Conservation (phyloP, 2,329 filamentous ascomycete species). For the Aspergillus tanneri region DNA sequence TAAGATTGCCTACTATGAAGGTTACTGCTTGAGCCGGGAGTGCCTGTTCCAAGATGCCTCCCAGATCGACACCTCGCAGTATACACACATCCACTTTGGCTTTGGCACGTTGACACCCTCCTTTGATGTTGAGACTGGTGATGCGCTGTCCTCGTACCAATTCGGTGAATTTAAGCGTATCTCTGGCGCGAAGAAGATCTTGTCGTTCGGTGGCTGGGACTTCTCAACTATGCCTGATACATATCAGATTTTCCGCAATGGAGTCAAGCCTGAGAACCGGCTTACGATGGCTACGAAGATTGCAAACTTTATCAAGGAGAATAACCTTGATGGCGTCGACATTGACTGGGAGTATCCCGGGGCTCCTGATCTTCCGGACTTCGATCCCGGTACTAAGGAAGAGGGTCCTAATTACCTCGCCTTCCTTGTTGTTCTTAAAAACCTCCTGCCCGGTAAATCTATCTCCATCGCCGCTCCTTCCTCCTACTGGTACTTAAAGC, state of each 20-base stretch:
- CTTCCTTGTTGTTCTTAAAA: conserved; percentile 30
- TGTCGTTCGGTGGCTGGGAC: conserved; percentile 49
- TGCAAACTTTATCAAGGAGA: conserved; percentile 19
- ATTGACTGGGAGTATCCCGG: conserved; percentile 19
- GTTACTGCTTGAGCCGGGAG: conserved; percentile 25
- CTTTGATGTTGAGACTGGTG: conserved; percentile 28
- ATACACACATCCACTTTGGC: conserved; percentile 39
- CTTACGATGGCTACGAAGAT: conserved; percentile 38
- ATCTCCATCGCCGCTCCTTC: conserved; percentile 29
- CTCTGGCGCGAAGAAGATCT: conserved; percentile 34
- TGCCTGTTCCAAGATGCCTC: conserved; percentile 31
- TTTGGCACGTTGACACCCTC: conserved; percentile 37
- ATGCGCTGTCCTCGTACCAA: conserved; percentile 21
- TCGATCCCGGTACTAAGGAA: conserved; percentile 27
- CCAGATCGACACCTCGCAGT: conserved; percentile 24
- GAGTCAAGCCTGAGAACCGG: conserved; percentile 39
- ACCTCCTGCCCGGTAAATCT: conserved; percentile 16
- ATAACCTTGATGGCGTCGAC: conserved; percentile 16
- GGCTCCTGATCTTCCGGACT: conserved; percentile 5
- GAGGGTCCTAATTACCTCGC: conserved; percentile 38
- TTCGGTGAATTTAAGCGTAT: conserved; percentile 36
- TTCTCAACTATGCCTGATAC: conserved; percentile 41
- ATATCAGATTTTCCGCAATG: conserved; percentile 41
- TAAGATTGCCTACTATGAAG: conserved; percentile 35
- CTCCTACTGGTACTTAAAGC: conserved; percentile 29